phyloP scores from a whole-genome alignment of 306 rosid species.

The Nissolia schottii region DNA sequence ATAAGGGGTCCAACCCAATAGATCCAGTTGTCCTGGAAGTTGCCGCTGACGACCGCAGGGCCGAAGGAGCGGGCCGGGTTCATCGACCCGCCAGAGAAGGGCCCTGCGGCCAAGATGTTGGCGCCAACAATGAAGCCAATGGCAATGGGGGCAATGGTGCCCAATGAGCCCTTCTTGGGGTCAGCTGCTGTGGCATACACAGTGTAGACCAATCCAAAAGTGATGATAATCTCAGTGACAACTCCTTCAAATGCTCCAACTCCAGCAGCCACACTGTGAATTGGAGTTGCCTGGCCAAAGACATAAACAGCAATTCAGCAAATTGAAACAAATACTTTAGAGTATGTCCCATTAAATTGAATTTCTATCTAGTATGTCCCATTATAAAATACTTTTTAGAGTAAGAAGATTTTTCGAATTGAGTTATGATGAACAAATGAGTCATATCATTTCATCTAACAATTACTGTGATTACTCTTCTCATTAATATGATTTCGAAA shows the following conservation, averaged over 20 bases:
- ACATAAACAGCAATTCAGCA: not conserved
- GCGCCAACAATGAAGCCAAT: conserved; percentile 91
- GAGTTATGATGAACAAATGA: too few relatives aligned
- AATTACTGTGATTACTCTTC: too few relatives aligned
- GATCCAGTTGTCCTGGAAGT: conserved; percentile 78
- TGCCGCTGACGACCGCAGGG: conserved; percentile 80
- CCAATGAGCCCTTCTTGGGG: conserved; percentile 76
- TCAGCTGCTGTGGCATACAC: conserved; percentile 96
- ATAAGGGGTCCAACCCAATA: conserved; percentile 88
- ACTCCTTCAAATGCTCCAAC: conserved; percentile 70
- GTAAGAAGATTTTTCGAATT: too few relatives aligned
- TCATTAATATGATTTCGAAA: too few relatives aligned
- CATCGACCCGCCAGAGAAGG: conserved; percentile 93
- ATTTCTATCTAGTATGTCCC: not conserved
- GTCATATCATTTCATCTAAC: too few relatives aligned
- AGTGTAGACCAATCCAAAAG: conserved; percentile 84
- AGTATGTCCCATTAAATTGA: too few relatives aligned
- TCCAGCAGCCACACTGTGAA: conserved; percentile 64
- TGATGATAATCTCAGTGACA: conserved; percentile 63
- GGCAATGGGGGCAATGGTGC: conserved; percentile 86
- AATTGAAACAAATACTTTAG: too few relatives aligned
- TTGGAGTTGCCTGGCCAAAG: conserved; percentile 54
- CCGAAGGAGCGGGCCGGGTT: conserved; percentile 93
- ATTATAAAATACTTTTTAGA: too few relatives aligned
- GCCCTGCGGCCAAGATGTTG: conserved; percentile 87